phyloP scores from a whole-genome alignment of 768 basidiomycete genomes.

The Boletus speciosus region DNA sequence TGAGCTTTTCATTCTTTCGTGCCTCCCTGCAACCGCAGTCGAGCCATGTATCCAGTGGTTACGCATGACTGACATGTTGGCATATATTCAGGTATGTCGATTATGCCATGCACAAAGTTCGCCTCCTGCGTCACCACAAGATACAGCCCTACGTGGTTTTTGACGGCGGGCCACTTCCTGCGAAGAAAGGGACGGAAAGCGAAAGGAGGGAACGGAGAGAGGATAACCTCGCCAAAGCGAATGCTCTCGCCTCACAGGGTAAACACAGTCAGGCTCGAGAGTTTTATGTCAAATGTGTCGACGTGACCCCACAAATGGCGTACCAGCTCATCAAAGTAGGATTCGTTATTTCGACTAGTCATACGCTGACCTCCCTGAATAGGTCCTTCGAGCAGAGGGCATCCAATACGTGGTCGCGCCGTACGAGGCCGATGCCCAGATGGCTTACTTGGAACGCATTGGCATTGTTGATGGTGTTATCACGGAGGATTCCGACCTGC shows the following conservation, averaged over 20 bases:
- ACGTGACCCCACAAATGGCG: constrained; percentile 97
- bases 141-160: constrained; percentile 92
- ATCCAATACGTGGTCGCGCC: constrained; percentile 91
- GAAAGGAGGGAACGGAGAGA: constrained; percentile 73
- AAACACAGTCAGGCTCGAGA: constrained; percentile 81
- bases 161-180: constrained; percentile 93
- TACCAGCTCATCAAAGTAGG: constrained; percentile 92
- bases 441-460: constrained; percentile 82
- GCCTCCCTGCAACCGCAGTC: neutral
- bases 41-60: neutral
- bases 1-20: constrained; percentile 38
- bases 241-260: constrained; percentile 71
- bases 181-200: constrained; percentile 86
- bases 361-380: constrained; percentile 5
- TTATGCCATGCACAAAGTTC: constrained; percentile 90
- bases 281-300: constrained; percentile 84
- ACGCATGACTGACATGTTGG: constrained; percentile 2
- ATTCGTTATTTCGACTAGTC: neutral
- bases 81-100: constrained; percentile 75
- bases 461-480: constrained; percentile 88
- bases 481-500: constrained; percentile 96
- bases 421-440: constrained; percentile 97
- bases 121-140: constrained; percentile 78
- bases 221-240: constrained; percentile 73
- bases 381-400: constrained; percentile 83